These are phyloP conservation scores for Cordyceps cateniannulata DNA, from an alignment of 2,329 filamentous ascomycete genomes.

Conservation along the genomic window DNA sequence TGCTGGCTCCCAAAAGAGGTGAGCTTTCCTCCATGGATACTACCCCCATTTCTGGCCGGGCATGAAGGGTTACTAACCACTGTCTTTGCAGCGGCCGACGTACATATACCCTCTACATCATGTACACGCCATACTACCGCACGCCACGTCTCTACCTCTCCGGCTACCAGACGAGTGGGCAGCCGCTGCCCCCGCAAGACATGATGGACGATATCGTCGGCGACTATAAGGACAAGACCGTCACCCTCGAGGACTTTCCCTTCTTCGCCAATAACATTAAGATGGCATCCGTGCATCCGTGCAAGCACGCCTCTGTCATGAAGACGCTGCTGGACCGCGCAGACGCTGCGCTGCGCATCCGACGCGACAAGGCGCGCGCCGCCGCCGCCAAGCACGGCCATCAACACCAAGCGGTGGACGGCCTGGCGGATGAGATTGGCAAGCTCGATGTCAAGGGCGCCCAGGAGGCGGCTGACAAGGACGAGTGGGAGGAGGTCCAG, in stretches of 20 bases:
- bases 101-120: conserved; percentile 98
- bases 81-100: conserved; percentile 61
- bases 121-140: conserved; percentile 93
- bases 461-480: conserved; percentile 29
- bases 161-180: conserved; percentile 73
- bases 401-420: conserved; percentile 54
- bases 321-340: conserved; percentile 93
- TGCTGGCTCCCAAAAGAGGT: conserved; percentile 41
- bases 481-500: conserved; percentile 62
- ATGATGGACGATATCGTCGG: conserved; percentile 98
- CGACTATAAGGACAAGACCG: conserved; percentile 97
- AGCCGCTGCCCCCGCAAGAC: conserved; percentile 71
- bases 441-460: conserved; percentile 52
- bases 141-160: conserved; percentile 93
- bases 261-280: conserved; percentile 89
- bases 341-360: conserved; percentile 84
- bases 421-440: conserved; percentile 74
- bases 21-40: conserved; percentile 14
- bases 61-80: background rate
- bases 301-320: conserved; percentile 97
- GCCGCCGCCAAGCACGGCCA: conserved; percentile 34
- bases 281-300: conserved; percentile 95
- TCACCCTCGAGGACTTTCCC: conserved; percentile 94
- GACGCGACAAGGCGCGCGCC: conserved; percentile 71
- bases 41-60: too few relatives aligned